These are phyloP conservation scores for Fusarium armeniacum DNA, from an alignment of 2,329 filamentous ascomycete species.

Conservation along the genomic window DNA sequence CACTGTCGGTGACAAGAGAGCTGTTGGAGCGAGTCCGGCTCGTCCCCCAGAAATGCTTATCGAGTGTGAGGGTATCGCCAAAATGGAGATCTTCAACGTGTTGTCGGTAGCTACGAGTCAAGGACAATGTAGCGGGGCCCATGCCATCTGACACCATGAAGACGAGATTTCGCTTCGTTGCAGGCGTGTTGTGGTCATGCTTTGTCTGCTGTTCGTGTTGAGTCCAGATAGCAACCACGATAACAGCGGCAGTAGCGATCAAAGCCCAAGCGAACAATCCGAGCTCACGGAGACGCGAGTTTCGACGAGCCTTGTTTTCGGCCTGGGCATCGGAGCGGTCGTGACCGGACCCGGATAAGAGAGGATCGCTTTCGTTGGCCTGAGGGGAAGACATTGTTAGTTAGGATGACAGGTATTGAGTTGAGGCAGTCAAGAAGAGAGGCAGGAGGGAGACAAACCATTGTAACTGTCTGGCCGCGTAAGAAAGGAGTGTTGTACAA, in stretches of 20 bases:
- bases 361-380: slow-evolving; percentile 60
- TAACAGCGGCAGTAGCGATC: slow-evolving; percentile 81
- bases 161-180: slow-evolving; percentile 88
- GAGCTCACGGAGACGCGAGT: slow-evolving; percentile 73
- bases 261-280: slow-evolving; percentile 87
- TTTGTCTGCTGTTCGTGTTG: slow-evolving; percentile 75
- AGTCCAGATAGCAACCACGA: slow-evolving; percentile 82
- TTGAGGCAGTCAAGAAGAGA: slow-evolving; percentile 1
- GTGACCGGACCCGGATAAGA: slow-evolving; percentile 55
- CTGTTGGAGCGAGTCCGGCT: slow-evolving; percentile 87
- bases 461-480: slow-evolving; percentile 38
- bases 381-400: slow-evolving; percentile 46
- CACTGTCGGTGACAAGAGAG: slow-evolving; percentile 92
- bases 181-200: slow-evolving; percentile 55
- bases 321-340: slow-evolving; percentile 51
- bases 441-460: slow-evolving; percentile 34
- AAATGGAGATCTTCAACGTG: slow-evolving; percentile 78
- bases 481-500: slow-evolving; percentile 32
- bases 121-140: slow-evolving; percentile 89
- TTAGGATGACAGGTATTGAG: slow-evolving; percentile 18
- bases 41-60: slow-evolving; percentile 90
- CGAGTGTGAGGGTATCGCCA: slow-evolving; percentile 82
- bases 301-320: slow-evolving; percentile 47
- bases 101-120: slow-evolving; percentile 91
- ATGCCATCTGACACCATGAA: slow-evolving; percentile 99